Percentiles rank a stretch among this genome's conserved stretches.
Evolutionary conservation across 768 basidiomycete genomes (phyloP).

Genomic region (Mycena rosella): DNA sequence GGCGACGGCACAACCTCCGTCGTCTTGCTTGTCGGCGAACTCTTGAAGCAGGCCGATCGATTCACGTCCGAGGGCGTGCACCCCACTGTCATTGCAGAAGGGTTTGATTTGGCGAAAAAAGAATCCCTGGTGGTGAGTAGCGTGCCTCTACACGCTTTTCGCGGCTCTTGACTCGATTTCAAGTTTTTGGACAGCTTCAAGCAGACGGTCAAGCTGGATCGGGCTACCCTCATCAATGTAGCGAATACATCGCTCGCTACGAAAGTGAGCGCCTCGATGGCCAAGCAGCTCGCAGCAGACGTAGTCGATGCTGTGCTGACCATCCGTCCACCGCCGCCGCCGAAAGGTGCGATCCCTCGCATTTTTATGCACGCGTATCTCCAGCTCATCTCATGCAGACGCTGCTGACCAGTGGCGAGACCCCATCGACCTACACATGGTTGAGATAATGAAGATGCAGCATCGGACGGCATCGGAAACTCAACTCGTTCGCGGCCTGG

Average conservation of each 20-base stretch:
- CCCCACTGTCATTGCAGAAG: slow-evolving; percentile 94
- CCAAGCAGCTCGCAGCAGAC: slow-evolving; percentile 89
- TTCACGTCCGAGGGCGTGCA: slow-evolving; percentile 99
- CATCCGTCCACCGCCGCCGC: slow-evolving; percentile 79
- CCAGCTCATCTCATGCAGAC: slow-evolving; percentile 51
- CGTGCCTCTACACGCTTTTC: background rate
- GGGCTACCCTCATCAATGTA: slow-evolving; percentile 92
- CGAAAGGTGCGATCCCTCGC: slow-evolving; percentile 60
- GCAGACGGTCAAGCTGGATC: slow-evolving; percentile 81
- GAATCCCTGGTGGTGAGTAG: slow-evolving; percentile 83
- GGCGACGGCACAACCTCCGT: slow-evolving; percentile 99
- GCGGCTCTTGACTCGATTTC: slow-evolving; percentile 23
- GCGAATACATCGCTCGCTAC: slow-evolving; percentile 97
- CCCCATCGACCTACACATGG: slow-evolving; percentile 98
- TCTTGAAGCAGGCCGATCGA: slow-evolving; percentile 97
- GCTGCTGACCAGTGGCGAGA: slow-evolving; percentile 79
- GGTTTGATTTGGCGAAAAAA: slow-evolving; percentile 98
- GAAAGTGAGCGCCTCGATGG: slow-evolving; percentile 86
- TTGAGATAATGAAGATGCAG: slow-evolving; percentile 99
- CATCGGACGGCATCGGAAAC: slow-evolving; percentile 98
- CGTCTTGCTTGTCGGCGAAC: slow-evolving; percentile 93
- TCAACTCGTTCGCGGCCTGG: slow-evolving; percentile 93
- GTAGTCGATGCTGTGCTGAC: slow-evolving; percentile 96
- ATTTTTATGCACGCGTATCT: slow-evolving; percentile 30
- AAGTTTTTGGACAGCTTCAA: slow-evolving; percentile 97